These are phyloP conservation scores for Paecilomyces variotii DNA, from an alignment of 2,329 filamentous ascomycete genomes.

Conservation along the genomic window DNA sequence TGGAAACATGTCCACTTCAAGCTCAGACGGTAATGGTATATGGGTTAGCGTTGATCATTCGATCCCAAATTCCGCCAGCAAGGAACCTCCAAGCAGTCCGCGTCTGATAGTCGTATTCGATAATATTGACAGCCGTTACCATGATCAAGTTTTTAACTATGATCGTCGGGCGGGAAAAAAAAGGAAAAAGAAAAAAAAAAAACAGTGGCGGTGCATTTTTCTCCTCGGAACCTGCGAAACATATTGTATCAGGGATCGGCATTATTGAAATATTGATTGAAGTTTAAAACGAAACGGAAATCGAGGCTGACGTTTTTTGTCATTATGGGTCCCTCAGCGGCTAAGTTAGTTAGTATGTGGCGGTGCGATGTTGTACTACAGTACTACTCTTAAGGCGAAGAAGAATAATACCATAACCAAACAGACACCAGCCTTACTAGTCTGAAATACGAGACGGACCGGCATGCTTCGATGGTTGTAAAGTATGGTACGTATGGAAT, in stretches of 20 bases:
- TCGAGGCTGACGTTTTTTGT: neutral
- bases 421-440: neutral
- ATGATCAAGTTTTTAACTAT: neutral
- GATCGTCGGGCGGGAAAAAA: neutral
- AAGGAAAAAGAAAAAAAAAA: neutral
- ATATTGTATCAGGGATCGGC: neutral
- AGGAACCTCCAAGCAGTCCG: neutral
- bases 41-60: neutral
- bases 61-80: neutral
- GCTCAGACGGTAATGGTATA: neutral
- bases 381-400: too few relatives aligned
- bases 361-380: neutral
- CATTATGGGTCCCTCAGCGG: neutral
- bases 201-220: neutral
- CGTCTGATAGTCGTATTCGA: neutral
- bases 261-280: neutral
- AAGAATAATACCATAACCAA: neutral
- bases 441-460: neutral
- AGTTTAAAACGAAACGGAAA: neutral
- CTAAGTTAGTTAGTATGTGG: neutral
- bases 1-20: neutral
- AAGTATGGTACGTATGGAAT: neutral
- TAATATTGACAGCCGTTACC: neutral
- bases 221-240: neutral
- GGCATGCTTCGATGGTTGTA: neutral